Evolutionary conservation across 139 green algal species (phyloP), one percentile per base, ranked within the genome.

Genomic region (Coelastrella sp.): DNA sequence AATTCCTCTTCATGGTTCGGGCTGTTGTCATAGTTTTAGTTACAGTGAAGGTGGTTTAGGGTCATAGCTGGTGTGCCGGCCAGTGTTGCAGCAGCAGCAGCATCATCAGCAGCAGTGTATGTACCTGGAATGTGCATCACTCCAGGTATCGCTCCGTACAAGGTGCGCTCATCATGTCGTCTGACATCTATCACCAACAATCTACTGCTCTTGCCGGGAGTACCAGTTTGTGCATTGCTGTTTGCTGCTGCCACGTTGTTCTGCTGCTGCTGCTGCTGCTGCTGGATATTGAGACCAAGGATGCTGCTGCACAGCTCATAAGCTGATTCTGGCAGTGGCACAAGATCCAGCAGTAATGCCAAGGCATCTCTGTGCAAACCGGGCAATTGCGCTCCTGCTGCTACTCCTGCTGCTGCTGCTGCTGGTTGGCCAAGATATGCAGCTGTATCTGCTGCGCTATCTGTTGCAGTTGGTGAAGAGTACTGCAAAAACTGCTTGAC

Each of bases 111-210:
- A 8, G 23, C n/a, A 13, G 7, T 27, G 7, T n/a, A 19, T 64
- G 45, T 4, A 81, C 68, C 74, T 68, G 90, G 88, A 27, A 93
- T 23, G 45, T 92, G 89, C 2, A 87, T 30, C 35, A 81, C 77
- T 2, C 91, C 91, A 6, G 82, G 85, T 40, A 97, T 96, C 34
- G 80, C 72, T 17, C 94, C 94, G 73, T 94, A 97, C 40, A 97
- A 85, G 19, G 89, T 68, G 13, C 95, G 88, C 87, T 97, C 94
- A 71, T 97, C 94, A 59, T 92, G 89, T 13, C 94, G 84, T 50
- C 94, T 85, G 59, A 97, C 79, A 83, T 97, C 94, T 2, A 97
- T 43, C 7, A 62, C 43, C 63, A 74, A 5, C 40, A 76, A 23
- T 17, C 41, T n/a, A n/a, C n/a, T n/a, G n/a, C n/a, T n/a, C n/a